Evolutionary conservation across 805 yeast genomes (phyloP).

Genomic region (Starmera amethionina): DNA sequence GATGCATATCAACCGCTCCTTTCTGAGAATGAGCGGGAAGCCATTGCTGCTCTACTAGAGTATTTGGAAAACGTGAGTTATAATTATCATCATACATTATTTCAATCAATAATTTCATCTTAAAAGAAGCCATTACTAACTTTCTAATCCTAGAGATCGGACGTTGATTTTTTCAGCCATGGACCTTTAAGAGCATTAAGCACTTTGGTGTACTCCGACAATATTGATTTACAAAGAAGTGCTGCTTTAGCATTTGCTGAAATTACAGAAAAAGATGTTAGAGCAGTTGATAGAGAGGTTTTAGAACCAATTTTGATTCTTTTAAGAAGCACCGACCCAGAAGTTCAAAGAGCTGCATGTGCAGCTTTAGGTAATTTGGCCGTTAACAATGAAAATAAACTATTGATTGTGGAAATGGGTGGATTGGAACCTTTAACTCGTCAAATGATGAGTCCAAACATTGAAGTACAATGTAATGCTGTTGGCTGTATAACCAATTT

Average conservation of each 20-base stretch:
- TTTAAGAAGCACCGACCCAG: conserved; percentile 80
- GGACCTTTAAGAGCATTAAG: conserved; percentile 78
- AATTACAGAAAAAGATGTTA: conserved; percentile 91
- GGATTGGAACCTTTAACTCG: conserved; percentile 93
- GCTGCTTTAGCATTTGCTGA: conserved; percentile 99
- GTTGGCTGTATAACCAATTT: conserved; percentile 97
- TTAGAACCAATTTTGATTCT: conserved; percentile 87
- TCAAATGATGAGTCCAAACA: conserved; percentile 95
- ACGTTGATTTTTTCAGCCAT: conserved; percentile 85
- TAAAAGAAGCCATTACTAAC: not conserved
- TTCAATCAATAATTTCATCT: not conserved
- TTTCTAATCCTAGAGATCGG: conserved; percentile 32
- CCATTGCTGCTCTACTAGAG: conserved; percentile 81
- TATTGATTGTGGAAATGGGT: conserved; percentile 94
- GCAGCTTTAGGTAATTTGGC: conserved; percentile 98
- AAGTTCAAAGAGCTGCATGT: conserved; percentile 97
- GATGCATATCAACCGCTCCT: conserved; percentile 68
- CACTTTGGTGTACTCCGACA: conserved; percentile 90
- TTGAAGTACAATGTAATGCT: conserved; percentile 98
- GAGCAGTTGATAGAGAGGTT: conserved; percentile 84
- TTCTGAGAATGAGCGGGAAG: conserved; percentile 95
- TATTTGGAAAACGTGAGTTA: conserved; percentile 66
- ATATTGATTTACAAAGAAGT: conserved; percentile 87
- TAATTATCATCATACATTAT: no score
- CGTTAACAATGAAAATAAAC: conserved; percentile 89